Evolutionary conservation across 2,329 filamentous ascomycete species (phyloP).

Genomic region (Xylaria sp.): DNA sequence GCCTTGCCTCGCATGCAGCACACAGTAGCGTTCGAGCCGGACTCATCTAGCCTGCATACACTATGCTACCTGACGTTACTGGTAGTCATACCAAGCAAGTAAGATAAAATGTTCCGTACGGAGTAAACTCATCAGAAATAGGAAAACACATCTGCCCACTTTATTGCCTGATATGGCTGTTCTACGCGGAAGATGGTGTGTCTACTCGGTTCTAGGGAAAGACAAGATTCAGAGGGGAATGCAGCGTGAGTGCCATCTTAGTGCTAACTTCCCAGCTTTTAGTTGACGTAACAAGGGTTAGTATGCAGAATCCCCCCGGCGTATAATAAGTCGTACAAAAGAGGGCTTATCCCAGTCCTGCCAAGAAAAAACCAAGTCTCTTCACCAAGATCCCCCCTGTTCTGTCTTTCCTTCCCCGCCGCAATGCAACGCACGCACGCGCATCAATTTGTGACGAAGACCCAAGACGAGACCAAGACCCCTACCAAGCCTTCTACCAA

Average conservation of each 20-base stretch:
- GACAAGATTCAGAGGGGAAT: background rate
- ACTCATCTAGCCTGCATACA: conserved; percentile 10
- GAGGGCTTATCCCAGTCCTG: conserved; percentile 5
- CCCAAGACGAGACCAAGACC: background rate
- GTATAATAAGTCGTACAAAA: background rate
- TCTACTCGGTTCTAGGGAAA: conserved; percentile 2
- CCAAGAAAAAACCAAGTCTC: conserved; percentile 30
- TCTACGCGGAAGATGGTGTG: conserved; percentile 40
- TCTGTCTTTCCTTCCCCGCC: conserved; percentile 17
- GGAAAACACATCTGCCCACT: conserved; percentile 12
- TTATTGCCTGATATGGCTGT: conserved; percentile 44
- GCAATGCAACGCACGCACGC: conserved; percentile 40
- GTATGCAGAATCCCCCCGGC: background rate
- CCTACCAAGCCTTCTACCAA: too few species aligned
- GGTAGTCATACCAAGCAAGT: background rate
- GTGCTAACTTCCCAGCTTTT: background rate
- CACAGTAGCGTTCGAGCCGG: background rate
- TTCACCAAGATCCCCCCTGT: conserved; percentile 23
- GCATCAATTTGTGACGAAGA: conserved; percentile 40
- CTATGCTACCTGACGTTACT: too few species aligned
- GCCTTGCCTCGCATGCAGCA: background rate
- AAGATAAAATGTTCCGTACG: background rate
- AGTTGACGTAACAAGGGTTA: background rate
- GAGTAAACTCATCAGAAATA: conserved; percentile 12
- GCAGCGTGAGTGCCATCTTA: background rate